Conservation (phyloP, 305 asterid genomes). For the Rubia balearica region DNA sequence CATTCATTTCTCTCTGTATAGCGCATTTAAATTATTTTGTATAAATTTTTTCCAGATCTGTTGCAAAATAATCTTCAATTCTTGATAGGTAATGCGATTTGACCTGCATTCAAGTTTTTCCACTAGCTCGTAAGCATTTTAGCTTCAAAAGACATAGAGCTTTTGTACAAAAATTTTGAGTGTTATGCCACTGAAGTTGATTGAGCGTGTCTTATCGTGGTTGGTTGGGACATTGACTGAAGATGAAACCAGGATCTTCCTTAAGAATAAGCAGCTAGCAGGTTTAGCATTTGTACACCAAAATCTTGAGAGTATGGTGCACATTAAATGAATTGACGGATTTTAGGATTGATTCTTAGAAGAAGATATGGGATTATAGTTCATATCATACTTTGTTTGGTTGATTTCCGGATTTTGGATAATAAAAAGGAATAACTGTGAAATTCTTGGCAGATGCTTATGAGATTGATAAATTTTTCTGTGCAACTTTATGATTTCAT, state of each 20-base stretch:
- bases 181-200: slow-evolving; percentile 43
- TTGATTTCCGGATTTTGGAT: too few species aligned
- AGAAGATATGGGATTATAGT: too few species aligned
- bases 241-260: slow-evolving; percentile 34
- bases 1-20: neutral
- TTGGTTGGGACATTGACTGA: slow-evolving; percentile 32
- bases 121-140: slow-evolving; percentile 39
- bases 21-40: neutral
- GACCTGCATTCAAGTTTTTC: slow-evolving; percentile 33
- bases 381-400: too few species aligned
- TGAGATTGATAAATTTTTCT: too few species aligned
- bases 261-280: slow-evolving; percentile 39
- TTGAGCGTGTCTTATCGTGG: slow-evolving; percentile 47
- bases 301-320: neutral
- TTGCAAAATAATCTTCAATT: neutral
- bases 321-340: neutral
- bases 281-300: slow-evolving; percentile 19
- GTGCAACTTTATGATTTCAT: too few species aligned
- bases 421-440: too few species aligned
- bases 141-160: slow-evolving; percentile 34
- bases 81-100: slow-evolving; percentile 8
- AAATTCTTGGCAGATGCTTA: too few species aligned
- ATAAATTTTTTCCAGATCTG: neutral
- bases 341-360: too few species aligned
- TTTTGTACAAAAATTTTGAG: slow-evolving; percentile 37